Evolutionary conservation across 768 basidiomycete species (phyloP), one percentile per base, ranked within the genome.

Genomic region (Psilocybe tampanensis): DNA sequence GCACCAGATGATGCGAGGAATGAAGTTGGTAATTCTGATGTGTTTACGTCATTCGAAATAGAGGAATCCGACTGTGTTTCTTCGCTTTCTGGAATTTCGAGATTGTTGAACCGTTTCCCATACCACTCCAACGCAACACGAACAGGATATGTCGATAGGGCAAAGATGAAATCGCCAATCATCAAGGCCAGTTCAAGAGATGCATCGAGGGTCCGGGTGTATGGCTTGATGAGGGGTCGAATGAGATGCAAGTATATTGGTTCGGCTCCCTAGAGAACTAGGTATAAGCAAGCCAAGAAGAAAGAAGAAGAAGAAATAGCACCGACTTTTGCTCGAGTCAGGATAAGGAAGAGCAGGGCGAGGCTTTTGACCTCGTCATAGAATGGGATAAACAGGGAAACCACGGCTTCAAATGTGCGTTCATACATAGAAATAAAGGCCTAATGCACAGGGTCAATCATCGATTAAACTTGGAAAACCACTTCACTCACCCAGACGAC

Each of bases 321-420:
- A 57, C 67, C 32, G 15, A 89, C 92, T 71, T 86, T 77, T 56
- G 92, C 85, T 52, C 92, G 85, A 56, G 90, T 89, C 34, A 92
- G 62, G 22, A 94, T 76, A 48, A 93, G 82, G 68, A 92, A 93
- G 8, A 94, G 66, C 7, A 93, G 76, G 22, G 81, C 76, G 42
- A 92, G 63, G 6, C 86, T 83, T 72, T 94, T 94, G 72, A 92
- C 75, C 74, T 93, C 89, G 64, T 85, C 83, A 70, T 94, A 93
- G 68, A 94, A 94, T 21, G 92, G 92, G 32, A 92, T 78, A 59
- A 94, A 83, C 24, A 93, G 72, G 63, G 82, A 82, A 54, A 92
- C 72, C 52, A 90, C 66, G 33, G 74, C 72, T 69, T 94, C 93
- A 21, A 83, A 68, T 19, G 82, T 76, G 42, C 84, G 79, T 70